Conservation (phyloP, 352 stramenopile species). For the Phytophthora agathidicida region DNA sequence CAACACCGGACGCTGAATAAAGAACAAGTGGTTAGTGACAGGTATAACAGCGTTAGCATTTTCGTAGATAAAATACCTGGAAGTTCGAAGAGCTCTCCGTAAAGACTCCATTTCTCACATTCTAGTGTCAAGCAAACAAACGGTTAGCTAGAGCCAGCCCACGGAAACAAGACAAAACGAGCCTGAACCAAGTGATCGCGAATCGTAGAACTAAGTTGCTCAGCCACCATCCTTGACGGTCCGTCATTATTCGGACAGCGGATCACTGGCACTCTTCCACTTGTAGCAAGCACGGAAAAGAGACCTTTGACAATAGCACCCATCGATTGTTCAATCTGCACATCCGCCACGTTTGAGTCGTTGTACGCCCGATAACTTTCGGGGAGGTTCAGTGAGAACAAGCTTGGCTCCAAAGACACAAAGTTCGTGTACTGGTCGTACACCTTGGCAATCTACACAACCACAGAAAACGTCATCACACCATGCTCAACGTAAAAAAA, state of each 20-base stretch:
- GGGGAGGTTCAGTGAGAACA: conserved; percentile 95
- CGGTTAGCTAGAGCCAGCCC: conserved; percentile 1
- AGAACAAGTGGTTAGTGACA: conserved; percentile 5
- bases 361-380: conserved; percentile 96
- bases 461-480: conserved; percentile 6
- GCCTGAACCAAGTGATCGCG: conserved; percentile 69
- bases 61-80: conserved; percentile 44
- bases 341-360: conserved; percentile 77
- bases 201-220: conserved; percentile 90
- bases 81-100: conserved; percentile 63
- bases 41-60: background rate
- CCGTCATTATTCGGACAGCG: conserved; percentile 93
- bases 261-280: conserved; percentile 95
- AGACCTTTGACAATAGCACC: conserved; percentile 75
- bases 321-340: conserved; percentile 85
- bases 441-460: conserved; percentile 90
- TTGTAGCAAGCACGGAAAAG: conserved; percentile 94
- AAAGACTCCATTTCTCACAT: conserved; percentile 72
- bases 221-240: conserved; percentile 95
- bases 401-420: conserved; percentile 93
- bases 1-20: conserved; percentile 89
- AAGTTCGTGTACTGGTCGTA: conserved; percentile 99
- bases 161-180: background rate
- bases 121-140: conserved; percentile 26
- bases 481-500: background rate